Evolutionary conservation across 2,329 filamentous ascomycete genomes (phyloP).

Genomic region (Diplocarpon rosae): DNA sequence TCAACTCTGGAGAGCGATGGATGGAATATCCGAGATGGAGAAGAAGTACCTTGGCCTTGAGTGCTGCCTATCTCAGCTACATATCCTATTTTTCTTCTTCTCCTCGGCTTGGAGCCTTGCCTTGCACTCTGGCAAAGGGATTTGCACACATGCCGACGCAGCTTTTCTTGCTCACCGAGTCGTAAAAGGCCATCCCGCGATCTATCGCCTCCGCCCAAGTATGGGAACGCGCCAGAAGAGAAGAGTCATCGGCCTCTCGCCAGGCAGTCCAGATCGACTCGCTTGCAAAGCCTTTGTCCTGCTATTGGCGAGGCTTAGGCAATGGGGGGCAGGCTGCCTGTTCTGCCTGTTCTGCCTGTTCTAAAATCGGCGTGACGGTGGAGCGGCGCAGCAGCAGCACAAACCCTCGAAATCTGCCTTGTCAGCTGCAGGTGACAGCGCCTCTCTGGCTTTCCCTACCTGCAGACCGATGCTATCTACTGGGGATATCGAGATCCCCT

Average conservation of each 20-base stretch:
- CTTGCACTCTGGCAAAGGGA: conserved; percentile 5
- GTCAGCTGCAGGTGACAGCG: conserved; percentile 7
- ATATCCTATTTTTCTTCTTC: conserved; percentile 1
- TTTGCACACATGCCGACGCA: conserved; percentile 4
- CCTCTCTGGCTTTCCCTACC: neutral
- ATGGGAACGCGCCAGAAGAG: conserved; percentile 6
- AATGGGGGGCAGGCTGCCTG: conserved; percentile 11
- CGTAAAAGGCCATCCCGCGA: conserved; percentile 2
- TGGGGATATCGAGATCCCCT: neutral
- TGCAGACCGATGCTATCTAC: neutral
- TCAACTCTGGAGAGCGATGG: neutral
- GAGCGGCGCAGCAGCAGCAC: conserved; percentile 6
- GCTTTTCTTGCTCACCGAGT: conserved; percentile 7
- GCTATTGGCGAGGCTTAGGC: conserved; percentile 5
- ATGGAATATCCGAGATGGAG: neutral
- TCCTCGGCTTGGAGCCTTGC: neutral
- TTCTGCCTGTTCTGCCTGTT: conserved; percentile 3
- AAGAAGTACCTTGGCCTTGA: conserved; percentile 1
- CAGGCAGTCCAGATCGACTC: conserved; percentile 4
- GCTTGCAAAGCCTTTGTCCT: conserved; percentile 1
- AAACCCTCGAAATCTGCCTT: conserved; percentile 6
- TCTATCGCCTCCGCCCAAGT: neutral
- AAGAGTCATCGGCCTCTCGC: conserved; percentile 9
- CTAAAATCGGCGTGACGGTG: conserved; percentile 1
- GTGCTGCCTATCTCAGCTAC: conserved; percentile 12